These are phyloP conservation scores for Carallia pectinifolia DNA, from an alignment of 345 rosid species.

Conservation along the genomic window DNA sequence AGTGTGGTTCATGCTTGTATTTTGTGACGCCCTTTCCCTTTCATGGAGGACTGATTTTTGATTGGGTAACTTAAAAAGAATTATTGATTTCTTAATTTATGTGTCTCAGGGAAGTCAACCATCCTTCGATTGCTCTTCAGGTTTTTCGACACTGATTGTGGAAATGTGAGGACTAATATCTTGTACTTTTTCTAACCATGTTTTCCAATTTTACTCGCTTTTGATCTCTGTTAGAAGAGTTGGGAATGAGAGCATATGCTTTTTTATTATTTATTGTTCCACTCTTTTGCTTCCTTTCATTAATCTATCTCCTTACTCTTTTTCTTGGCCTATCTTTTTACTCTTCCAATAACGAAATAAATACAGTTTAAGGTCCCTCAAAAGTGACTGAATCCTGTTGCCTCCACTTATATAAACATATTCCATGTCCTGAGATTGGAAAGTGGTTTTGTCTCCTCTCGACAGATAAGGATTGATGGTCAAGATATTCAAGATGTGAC, in stretches of 20 bases:
- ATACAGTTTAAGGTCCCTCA: too few relatives aligned
- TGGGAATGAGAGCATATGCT: not conserved
- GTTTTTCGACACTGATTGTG: constrained; percentile 73
- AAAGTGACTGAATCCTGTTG: too few relatives aligned
- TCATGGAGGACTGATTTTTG: not conserved
- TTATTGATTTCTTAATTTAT: constrained; percentile 29
- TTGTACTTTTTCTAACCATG: not conserved
- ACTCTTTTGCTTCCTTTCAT: not conserved
- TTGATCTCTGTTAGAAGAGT: not conserved
- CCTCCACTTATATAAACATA: not conserved
- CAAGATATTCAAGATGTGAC: constrained; percentile 82
- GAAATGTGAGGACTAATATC: constrained; percentile 58
- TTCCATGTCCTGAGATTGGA: not conserved
- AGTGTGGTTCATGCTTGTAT: not conserved
- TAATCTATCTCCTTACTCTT: not conserved
- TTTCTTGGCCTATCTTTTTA: too few relatives aligned
- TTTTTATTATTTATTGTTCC: not conserved
- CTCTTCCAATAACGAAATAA: too few relatives aligned
- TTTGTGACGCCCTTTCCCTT: not conserved
- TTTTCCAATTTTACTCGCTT: not conserved
- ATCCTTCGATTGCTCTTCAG: constrained; percentile 90
- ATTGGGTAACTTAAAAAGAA: constrained; percentile 4
- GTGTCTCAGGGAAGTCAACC: constrained; percentile 85
- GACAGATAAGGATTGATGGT: constrained; percentile 75
- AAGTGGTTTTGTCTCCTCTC: constrained; percentile 5